Percentiles rank a stretch among this genome's conserved stretches.
phyloP scores from a whole-genome alignment of 108 stramenopile species.

The Cyclotella cryptica region DNA sequence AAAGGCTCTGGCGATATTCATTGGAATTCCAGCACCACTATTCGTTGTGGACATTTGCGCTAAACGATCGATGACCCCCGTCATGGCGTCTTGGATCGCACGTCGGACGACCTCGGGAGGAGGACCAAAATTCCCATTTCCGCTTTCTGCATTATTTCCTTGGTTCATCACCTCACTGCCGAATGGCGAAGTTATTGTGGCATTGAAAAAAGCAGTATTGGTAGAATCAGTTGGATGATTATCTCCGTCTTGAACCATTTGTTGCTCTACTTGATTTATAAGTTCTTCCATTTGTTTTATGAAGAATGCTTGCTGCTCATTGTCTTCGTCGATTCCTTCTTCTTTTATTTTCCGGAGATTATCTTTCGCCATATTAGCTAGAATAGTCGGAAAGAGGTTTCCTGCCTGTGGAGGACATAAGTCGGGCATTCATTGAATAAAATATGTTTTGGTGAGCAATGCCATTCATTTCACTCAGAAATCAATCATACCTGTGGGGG shows the following conservation, averaged over 20 bases:
- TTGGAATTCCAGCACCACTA: conserved; percentile 54
- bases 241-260: conserved; percentile 39
- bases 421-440: neutral
- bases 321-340: conserved; percentile 48
- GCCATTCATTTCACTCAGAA: neutral
- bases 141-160: neutral
- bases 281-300: conserved; percentile 56
- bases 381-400: conserved; percentile 88
- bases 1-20: conserved; percentile 80
- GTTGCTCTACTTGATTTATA: conserved; percentile 53
- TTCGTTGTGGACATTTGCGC: conserved; percentile 60
- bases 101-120: conserved; percentile 75
- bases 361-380: conserved; percentile 80
- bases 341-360: conserved; percentile 56
- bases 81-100: conserved; percentile 82
- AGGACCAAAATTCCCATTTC: conserved; percentile 36
- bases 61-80: conserved; percentile 74
- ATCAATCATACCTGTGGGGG: conserved; percentile 64
- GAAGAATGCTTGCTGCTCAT: conserved; percentile 56
- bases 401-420: conserved; percentile 47
- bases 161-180: conserved; percentile 49
- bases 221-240: conserved; percentile 46
- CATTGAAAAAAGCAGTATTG: conserved; percentile 80
- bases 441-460: neutral
- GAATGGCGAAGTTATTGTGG: conserved; percentile 63